Conservation (phyloP, 768 basidiomycete genomes). For the Floccularia luteovirens region DNA sequence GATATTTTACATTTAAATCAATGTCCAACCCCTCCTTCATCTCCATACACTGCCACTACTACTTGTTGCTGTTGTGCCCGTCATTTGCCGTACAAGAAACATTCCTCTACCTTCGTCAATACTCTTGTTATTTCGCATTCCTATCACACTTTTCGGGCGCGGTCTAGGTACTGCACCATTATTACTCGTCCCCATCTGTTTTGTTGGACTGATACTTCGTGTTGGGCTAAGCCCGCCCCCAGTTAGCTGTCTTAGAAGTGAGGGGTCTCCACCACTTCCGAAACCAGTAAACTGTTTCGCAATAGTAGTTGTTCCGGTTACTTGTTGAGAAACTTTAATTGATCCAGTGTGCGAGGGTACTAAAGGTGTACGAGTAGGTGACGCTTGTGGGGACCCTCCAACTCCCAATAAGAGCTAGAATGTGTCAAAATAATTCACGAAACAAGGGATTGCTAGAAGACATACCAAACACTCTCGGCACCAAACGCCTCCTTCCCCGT, state of each 20-base stretch:
- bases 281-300: slow-evolving; percentile 71
- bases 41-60: no score
- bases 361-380: slow-evolving; percentile 44
- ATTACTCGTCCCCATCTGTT: slow-evolving; percentile 45
- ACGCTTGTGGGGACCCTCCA: slow-evolving; percentile 40
- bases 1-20: no score
- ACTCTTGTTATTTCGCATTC: slow-evolving; percentile 54
- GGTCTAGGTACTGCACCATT: slow-evolving; percentile 36
- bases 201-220: slow-evolving; percentile 71
- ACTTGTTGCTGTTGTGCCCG: slow-evolving; percentile 34
- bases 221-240: slow-evolving; percentile 64
- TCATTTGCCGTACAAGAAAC: slow-evolving; percentile 76
- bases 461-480: slow-evolving; percentile 79
- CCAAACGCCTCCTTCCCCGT: slow-evolving; percentile 65
- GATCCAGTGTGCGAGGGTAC: slow-evolving; percentile 36
- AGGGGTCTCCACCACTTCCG: slow-evolving; percentile 27
- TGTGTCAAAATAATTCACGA: background rate
- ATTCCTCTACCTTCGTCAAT: slow-evolving; percentile 66
- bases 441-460: slow-evolving; percentile 6
- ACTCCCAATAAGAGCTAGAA: slow-evolving; percentile 47
- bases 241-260: slow-evolving; percentile 49
- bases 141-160: slow-evolving; percentile 74
- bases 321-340: slow-evolving; percentile 41
- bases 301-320: slow-evolving; percentile 65
- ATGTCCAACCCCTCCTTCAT: no score